These are phyloP conservation scores for Crithidia acanthocephali DNA, from an alignment of 208 protist genomes.

Conservation along the genomic window DNA sequence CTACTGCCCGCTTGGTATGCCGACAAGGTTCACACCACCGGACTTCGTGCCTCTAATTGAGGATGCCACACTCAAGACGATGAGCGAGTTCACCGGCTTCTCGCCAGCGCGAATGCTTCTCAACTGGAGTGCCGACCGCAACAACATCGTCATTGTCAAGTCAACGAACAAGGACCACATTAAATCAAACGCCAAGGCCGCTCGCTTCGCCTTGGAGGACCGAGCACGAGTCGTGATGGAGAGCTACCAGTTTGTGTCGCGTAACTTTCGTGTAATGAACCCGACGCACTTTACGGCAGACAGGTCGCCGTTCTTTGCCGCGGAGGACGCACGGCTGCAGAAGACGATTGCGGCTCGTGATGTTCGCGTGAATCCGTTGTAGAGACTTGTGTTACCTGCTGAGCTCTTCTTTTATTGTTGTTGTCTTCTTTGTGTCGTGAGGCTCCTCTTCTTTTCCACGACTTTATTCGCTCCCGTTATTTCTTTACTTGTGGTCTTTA, in stretches of 20 bases:
- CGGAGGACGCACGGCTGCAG: constrained; percentile 22
- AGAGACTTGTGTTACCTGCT: not conserved
- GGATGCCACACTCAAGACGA: constrained; percentile 42
- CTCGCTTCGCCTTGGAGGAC: constrained; percentile 67
- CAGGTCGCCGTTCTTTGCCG: constrained; percentile 66
- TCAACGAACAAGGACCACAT: constrained; percentile 83
- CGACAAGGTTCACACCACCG: constrained; percentile 66
- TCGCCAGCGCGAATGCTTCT: constrained; percentile 70
- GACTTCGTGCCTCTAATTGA: constrained; percentile 53
- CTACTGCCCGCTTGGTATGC: constrained; percentile 88
- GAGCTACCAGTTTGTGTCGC: constrained; percentile 46
- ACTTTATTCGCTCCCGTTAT: too few species aligned
- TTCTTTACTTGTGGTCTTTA: too few species aligned
- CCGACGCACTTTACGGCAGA: constrained; percentile 59
- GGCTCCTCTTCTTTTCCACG: too few species aligned
- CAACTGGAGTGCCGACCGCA: constrained; percentile 80
- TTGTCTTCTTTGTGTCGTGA: too few species aligned
- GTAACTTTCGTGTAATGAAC: constrained; percentile 75
- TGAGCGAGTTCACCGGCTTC: constrained; percentile 76
- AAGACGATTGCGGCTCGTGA: constrained; percentile 8
- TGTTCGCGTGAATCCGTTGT: not conserved
- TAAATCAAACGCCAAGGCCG: constrained; percentile 83
- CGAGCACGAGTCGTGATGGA: constrained; percentile 62
- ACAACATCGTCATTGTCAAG: constrained; percentile 85
- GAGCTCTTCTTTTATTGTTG: not conserved